A percentile compares a stretch with the other conserved stretches of the same genome.
Evolutionary conservation across 2,329 filamentous ascomycete genomes (phyloP).

Genomic region (Paraphoma sp.): DNA sequence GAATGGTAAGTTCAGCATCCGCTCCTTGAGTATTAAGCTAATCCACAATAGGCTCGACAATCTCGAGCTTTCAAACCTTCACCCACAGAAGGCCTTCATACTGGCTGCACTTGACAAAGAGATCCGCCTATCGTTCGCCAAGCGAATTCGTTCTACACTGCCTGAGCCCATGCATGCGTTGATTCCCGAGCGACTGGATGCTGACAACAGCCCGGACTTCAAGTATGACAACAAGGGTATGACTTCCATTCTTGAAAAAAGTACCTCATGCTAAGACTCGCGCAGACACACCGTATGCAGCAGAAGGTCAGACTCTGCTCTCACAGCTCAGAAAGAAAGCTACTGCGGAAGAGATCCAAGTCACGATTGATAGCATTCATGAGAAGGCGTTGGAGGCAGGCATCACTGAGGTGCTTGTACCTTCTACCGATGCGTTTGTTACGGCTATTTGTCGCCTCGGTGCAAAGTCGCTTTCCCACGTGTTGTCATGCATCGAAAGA

Average conservation of each 20-base stretch:
- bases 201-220: conserved; percentile 92
- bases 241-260: conserved; percentile 37
- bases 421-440: conserved; percentile 92
- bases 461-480: conserved; percentile 94
- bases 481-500: conserved; percentile 93
- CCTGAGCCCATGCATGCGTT: conserved; percentile 82
- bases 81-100: conserved; percentile 94
- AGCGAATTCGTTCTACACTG: conserved; percentile 92
- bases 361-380: conserved; percentile 80
- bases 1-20: conserved; percentile 72
- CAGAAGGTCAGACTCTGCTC: conserved; percentile 83
- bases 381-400: conserved; percentile 74
- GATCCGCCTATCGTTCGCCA: conserved; percentile 93
- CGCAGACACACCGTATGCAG: conserved; percentile 77
- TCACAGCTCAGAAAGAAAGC: conserved; percentile 83
- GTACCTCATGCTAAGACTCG: conserved; percentile 2
- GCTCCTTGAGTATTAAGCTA: conserved; percentile 5
- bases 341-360: conserved; percentile 83
- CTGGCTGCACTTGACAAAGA: conserved; percentile 92
- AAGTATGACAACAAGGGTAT: conserved; percentile 81
- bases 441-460: conserved; percentile 93
- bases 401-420: conserved; percentile 75
- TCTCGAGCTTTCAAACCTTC: conserved; percentile 74
- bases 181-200: conserved; percentile 87
- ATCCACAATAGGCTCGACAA: conserved; percentile 70